Base-by-base conservation (phyloP, 2,329 filamentous ascomycete species). In the Cadophora luteo-olivacea region DNA sequence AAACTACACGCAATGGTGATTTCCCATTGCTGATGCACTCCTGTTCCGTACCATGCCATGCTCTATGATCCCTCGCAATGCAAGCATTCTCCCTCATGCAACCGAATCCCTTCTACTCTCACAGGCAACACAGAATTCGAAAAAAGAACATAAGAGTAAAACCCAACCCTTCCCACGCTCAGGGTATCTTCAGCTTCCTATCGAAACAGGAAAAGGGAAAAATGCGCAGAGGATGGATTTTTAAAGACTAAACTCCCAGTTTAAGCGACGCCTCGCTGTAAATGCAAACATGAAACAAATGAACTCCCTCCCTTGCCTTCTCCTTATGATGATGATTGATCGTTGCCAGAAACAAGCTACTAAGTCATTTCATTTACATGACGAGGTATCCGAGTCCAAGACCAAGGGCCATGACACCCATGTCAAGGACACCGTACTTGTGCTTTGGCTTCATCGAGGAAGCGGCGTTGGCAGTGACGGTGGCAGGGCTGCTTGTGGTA, bases 311-410 rank as follows among this genome's bases (percentile, higher is more conserved):
- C 36, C 55, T 58, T n/a, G 25, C 7, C 25, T 55, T 55, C 33
- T 11, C 33, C 22, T 24, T 29, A 38, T 58, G 55, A 32, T 55
- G 24, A 51, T 58, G 33, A 58, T 51, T 22, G 4, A 32, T 45
- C 2, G 14, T 6, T 51, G 60, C 25, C 60, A 49, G 41, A 62
- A 62, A 3, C 22, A 48, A 61, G 36, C 29, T 29, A n/a, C 45
- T 41, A 48, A 33, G 16, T 22, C 24, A 22, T 64, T 38, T 19
- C 12, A 14, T 32, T 76, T 75, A 78, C 76, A 78, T 77, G 67
- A 77, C 72, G n/a, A 77, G 67, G 69, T 76, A 77, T 36, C 76
- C 76, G 19, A 78, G 69, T 25, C 73, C 76, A 16, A 78, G 74
- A 62, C 77, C 77, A 16, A 78, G 60, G 7, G 55, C 74, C 62